These are phyloP conservation scores for Tetracladium marchalianum DNA, from an alignment of 495 filamentous ascomycete species.

Conservation along the genomic window DNA sequence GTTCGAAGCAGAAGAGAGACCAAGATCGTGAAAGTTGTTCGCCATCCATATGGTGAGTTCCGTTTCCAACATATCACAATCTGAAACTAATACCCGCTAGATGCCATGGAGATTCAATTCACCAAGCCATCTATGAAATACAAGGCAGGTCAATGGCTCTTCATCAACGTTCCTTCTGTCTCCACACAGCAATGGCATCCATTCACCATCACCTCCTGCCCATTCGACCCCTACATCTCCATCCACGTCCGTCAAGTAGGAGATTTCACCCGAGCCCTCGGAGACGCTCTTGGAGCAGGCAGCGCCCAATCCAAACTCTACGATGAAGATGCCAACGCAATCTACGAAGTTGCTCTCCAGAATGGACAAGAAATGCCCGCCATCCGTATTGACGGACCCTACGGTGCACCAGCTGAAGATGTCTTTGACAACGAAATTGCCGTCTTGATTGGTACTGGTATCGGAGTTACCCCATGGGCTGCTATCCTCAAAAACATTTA, in stretches of 20 bases:
- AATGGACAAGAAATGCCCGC: constrained; percentile 85
- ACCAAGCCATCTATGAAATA: constrained; percentile 93
- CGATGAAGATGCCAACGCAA: constrained; percentile 84
- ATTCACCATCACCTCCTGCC: constrained; percentile 98
- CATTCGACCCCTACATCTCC: constrained; percentile 86
- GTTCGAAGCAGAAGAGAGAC: constrained; percentile 72
- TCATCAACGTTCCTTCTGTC: constrained; percentile 84
- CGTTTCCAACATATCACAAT: neutral
- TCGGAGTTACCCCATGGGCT: constrained; percentile 97
- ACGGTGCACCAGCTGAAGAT: constrained; percentile 92
- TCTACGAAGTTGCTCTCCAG: constrained; percentile 95
- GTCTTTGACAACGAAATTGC: constrained; percentile 98
- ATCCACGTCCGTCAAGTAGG: constrained; percentile 94
- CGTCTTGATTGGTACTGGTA: constrained; percentile 92
- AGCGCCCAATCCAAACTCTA: constrained; percentile 73
- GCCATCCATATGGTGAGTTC: constrained; percentile 85
- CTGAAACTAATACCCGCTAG: constrained; percentile 36
- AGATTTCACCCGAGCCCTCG: constrained; percentile 83
- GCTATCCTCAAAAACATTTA: constrained; percentile 98
- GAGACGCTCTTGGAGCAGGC: constrained; percentile 88
- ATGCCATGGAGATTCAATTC: constrained; percentile 96
- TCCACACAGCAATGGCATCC: constrained; percentile 93
- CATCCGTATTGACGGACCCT: constrained; percentile 88
- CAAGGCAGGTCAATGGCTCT: constrained; percentile 97
- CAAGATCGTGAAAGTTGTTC: constrained; percentile 85